Evolutionary conservation across 768 basidiomycete genomes (phyloP), one percentile per base, ranked within the genome.

Genomic region (Naganishia vishniacii): DNA sequence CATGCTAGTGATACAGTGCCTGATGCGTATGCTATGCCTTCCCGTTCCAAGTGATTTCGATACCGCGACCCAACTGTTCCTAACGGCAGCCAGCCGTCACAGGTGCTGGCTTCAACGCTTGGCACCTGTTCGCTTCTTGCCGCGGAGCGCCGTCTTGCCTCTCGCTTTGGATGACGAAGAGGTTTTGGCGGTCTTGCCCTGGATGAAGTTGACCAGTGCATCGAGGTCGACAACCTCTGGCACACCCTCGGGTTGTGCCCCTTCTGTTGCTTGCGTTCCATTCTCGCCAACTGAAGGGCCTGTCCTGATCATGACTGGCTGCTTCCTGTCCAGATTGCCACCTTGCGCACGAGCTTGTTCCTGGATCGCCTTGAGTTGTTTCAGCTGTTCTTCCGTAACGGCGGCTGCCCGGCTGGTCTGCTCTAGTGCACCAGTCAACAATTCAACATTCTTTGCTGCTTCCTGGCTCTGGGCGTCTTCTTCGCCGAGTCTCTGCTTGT

Each of bases 201-300:
- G 72, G 62, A 80, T 78, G 67, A 73, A 80, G 48, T 75, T 71
- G 68, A 80, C 80, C 44, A 80, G 71, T 28, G 78, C 78, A 34
- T 80, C 80, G 29, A 80, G 72, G 63, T 76, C 75, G 29, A 74
- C 62, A 45, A 74, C 69, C 12, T 72, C 77, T 11, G 62, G 29
- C 6, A 34, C 25, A 26, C 42, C 45, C 34, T 48, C 46, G 7
- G 48, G 34, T 45, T 51, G 49, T 68, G 72, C 70, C 45, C 69
- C 58, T 4, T 59, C 62, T 2, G 48, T 65, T 23, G 62, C 60
- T 1, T 62, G 63, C 4, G 48, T 40, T 26, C 34, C 66, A 9
- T 42, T 65, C 20, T 32, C 32, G 26, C 48, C 53, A 18, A 65
- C 41, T 12, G 28, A 44, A 41, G 58, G 58, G 23, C 65, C 63